A percentile compares a stretch with the other conserved stretches of the same genome.
Evolutionary conservation across 225 moss, liverwort and hornwort genomes (phyloP).

Genomic region (Antitrichia curtipendula): DNA sequence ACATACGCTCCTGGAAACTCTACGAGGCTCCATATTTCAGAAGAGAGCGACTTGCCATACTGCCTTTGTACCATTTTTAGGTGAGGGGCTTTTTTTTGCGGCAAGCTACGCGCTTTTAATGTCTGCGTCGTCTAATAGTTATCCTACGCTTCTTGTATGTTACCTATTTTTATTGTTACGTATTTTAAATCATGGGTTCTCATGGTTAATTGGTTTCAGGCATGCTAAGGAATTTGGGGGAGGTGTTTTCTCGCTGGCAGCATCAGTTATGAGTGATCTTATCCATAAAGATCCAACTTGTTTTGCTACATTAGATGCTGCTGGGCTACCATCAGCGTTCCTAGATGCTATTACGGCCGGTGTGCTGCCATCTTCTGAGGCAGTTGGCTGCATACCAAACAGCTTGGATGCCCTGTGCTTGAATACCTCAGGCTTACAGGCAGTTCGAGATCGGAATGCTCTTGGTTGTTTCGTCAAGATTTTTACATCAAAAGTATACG

Average conservation of each 20-base stretch:
- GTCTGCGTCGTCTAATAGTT: neutral
- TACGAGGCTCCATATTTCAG: conserved; percentile 62
- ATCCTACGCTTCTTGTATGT: neutral
- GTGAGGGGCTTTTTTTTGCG: neutral
- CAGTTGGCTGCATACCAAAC: conserved; percentile 95
- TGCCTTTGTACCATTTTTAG: conserved; percentile 79
- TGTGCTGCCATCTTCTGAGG: conserved; percentile 85
- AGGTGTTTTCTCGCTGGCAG: conserved; percentile 89
- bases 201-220: conserved; percentile 17
- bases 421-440: conserved; percentile 77
- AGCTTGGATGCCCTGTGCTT: conserved; percentile 96
- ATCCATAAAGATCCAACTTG: conserved; percentile 99
- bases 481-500: conserved; percentile 79
- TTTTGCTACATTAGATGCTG: conserved; percentile 71
- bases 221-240: conserved; percentile 95
- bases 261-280: conserved; percentile 98
- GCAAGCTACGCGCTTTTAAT: neutral
- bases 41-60: conserved; percentile 73
- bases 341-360: conserved; percentile 77
- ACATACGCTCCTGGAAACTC: conserved; percentile 85
- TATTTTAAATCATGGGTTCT: neutral
- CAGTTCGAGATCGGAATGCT: conserved; percentile 86
- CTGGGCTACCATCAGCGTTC: conserved; percentile 82
- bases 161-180: neutral
- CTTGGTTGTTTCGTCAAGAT: conserved; percentile 92